These are phyloP conservation scores for Trametes maxima DNA, from an alignment of 768 basidiomycete genomes.

Conservation along the genomic window DNA sequence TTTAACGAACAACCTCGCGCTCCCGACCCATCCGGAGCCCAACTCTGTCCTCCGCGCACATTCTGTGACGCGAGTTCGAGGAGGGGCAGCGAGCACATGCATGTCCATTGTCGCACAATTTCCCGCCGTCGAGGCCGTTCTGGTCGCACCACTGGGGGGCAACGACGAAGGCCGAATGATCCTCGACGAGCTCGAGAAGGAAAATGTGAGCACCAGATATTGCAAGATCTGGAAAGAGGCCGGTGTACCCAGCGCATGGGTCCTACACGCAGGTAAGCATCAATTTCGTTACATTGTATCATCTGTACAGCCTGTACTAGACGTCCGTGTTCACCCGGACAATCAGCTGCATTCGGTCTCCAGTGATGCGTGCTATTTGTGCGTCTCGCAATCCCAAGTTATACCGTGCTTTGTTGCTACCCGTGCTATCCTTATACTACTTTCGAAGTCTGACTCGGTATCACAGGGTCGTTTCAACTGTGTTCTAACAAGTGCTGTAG, in stretches of 20 bases:
- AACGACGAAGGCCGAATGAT: conserved; percentile 70
- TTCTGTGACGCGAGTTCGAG: conserved; percentile 64
- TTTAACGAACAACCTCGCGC: conserved; percentile 67
- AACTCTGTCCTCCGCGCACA: conserved; percentile 68
- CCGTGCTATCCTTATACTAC: neutral
- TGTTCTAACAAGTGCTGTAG: conserved; percentile 35
- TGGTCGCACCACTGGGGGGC: conserved; percentile 75
- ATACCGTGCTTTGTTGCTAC: neutral
- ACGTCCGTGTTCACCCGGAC: neutral
- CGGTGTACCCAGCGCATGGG: conserved; percentile 82
- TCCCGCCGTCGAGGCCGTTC: conserved; percentile 59
- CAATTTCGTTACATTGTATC: neutral
- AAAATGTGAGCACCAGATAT: conserved; percentile 69
- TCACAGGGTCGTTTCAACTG: neutral
- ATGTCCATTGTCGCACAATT: conserved; percentile 77
- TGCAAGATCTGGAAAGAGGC: conserved; percentile 74
- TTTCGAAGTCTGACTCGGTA: conserved; percentile 7
- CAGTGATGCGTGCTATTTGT: neutral
- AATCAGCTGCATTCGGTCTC: neutral
- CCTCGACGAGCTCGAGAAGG: conserved; percentile 61
- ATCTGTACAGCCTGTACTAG: neutral
- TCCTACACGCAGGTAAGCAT: conserved; percentile 66
- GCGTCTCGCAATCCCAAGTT: neutral
- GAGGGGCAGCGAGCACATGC: conserved; percentile 72
- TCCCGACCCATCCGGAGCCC: conserved; percentile 62